Conservation (phyloP, 805 yeast species). For the Allodekkera sacchari region DNA sequence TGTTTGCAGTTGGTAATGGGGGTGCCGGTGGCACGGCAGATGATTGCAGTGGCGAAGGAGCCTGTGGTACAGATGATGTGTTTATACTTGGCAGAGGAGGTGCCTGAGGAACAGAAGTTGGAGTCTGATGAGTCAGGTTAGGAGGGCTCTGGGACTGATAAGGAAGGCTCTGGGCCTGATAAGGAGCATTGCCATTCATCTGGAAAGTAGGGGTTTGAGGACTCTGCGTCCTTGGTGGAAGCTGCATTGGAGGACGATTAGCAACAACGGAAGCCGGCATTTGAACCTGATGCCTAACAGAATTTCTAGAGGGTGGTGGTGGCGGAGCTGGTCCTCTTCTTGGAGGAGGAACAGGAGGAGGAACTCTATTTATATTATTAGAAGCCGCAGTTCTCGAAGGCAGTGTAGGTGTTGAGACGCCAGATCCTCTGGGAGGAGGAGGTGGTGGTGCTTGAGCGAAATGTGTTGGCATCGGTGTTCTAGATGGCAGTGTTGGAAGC, state of each 20-base stretch:
- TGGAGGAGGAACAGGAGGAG: constrained; percentile 20
- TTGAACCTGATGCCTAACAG: constrained; percentile 8
- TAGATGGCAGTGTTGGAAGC: no score
- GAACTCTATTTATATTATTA: no score
- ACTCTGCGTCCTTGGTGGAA: not conserved
- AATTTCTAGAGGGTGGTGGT: constrained; percentile 14
- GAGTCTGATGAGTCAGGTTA: constrained; percentile 11
- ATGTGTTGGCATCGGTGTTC: constrained; percentile 2
- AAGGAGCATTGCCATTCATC: no score
- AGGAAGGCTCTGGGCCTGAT: not conserved
- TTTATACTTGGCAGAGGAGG: constrained; percentile 18
- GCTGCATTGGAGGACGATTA: constrained; percentile 23
- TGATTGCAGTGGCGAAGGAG: constrained; percentile 4
- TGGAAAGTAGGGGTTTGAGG: not conserved
- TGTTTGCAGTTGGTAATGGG: constrained; percentile 20
- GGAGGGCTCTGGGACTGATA: constrained; percentile 6
- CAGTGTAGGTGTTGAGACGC: constrained; percentile 6
- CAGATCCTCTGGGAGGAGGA: constrained; percentile 15
- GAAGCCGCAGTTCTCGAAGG: constrained; percentile 16
- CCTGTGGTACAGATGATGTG: constrained; percentile 9
- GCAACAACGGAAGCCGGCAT: constrained; percentile 22
- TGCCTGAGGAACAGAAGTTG: constrained; percentile 2
- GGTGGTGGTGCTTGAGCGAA: constrained; percentile 13
- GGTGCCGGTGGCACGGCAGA: constrained; percentile 19
- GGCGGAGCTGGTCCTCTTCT: constrained; percentile 15